phyloP scores from a whole-genome alignment of 2,329 filamentous ascomycete species.

The Emmonsiellopsis sp. region DNA sequence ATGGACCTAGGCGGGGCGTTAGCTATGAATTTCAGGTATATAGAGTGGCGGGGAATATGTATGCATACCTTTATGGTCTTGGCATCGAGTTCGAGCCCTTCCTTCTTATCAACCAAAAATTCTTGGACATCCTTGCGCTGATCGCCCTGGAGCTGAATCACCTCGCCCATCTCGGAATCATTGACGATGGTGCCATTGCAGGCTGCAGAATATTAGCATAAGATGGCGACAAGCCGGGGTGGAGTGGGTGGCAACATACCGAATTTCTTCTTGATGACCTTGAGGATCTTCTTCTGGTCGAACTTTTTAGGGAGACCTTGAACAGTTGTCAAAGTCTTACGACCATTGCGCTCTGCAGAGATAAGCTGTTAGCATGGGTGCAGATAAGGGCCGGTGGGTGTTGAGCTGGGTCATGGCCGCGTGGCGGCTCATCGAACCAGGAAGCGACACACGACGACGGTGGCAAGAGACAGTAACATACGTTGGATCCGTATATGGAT shows the following conservation, averaged over 20 bases:
- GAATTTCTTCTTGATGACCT: slow-evolving; percentile 99
- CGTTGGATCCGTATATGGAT: slow-evolving; percentile 99
- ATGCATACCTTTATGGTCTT: slow-evolving; percentile 84
- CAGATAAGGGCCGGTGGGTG: too few species aligned
- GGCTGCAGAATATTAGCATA: slow-evolving; percentile 44
- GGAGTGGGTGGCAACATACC: slow-evolving; percentile 44
- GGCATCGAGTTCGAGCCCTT: slow-evolving; percentile 83
- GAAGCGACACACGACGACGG: not conserved
- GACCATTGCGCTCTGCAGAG: slow-evolving; percentile 92
- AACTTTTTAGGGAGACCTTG: slow-evolving; percentile 99
- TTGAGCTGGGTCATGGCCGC: too few species aligned
- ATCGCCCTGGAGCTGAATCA: slow-evolving; percentile 98
- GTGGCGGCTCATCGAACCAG: too few species aligned
- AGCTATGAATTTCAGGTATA: not conserved
- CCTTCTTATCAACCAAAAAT: slow-evolving; percentile 93
- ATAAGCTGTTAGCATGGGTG: slow-evolving; percentile 15
- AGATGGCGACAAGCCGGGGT: not conserved
- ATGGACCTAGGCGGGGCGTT: slow-evolving; percentile 32
- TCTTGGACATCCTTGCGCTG: slow-evolving; percentile 98
- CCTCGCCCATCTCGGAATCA: slow-evolving; percentile 95
- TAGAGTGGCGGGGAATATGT: not conserved
- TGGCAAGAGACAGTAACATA: slow-evolving; percentile 43
- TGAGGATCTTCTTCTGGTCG: slow-evolving; percentile 99
- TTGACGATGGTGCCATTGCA: slow-evolving; percentile 99
- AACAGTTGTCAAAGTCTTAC: slow-evolving; percentile 99